Evolutionary conservation across 768 basidiomycete species (phyloP).

Genomic region (Lactarius evosmus): DNA sequence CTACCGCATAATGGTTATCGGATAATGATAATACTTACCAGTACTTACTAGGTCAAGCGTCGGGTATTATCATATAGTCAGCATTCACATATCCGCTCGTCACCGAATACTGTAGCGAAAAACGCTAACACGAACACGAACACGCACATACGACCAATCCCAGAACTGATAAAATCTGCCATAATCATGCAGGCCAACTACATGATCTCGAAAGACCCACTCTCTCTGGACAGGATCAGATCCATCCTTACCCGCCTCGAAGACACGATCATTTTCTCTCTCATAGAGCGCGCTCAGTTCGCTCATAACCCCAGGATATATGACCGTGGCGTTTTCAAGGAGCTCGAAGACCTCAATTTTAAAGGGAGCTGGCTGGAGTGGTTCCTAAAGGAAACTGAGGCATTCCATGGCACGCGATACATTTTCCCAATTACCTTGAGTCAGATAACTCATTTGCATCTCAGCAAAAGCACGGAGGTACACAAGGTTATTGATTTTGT

Average conservation of each 20-base stretch:
- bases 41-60: slow-evolving; percentile 2
- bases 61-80: background rate
- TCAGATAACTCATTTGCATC: background rate
- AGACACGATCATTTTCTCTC: slow-evolving; percentile 97
- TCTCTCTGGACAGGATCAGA: slow-evolving; percentile 86
- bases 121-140: background rate
- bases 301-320: slow-evolving; percentile 92
- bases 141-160: background rate
- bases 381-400: slow-evolving; percentile 94
- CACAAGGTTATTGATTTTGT: slow-evolving; percentile 61
- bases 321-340: slow-evolving; percentile 70
- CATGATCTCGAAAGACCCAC: slow-evolving; percentile 64
- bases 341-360: slow-evolving; percentile 71
- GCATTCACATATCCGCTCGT: too few relatives aligned
- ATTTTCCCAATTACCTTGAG: background rate
- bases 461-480: slow-evolving; percentile 92
- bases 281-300: slow-evolving; percentile 97
- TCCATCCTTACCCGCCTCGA: slow-evolving; percentile 86
- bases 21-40: background rate
- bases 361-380: slow-evolving; percentile 93
- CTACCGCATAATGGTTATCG: background rate
- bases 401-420: slow-evolving; percentile 77
- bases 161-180: background rate
- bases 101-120: too few relatives aligned
- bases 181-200: slow-evolving; percentile 51